phyloP scores from a whole-genome alignment of 371 early-diverging fungal genomes.

The Capillidium rhysosporum region DNA sequence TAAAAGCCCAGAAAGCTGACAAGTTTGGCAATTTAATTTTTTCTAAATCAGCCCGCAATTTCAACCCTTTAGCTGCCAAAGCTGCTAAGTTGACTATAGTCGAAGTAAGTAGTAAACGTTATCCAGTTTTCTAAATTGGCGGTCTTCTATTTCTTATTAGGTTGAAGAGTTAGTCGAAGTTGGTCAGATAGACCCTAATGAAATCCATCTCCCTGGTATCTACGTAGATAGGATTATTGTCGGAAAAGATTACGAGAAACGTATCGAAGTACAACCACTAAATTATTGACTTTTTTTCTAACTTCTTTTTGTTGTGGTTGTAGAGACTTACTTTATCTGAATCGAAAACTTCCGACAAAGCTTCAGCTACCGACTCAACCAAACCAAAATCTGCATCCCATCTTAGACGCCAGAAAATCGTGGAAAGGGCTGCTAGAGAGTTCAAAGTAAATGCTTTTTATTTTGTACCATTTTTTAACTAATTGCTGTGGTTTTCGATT shows the following conservation, averaged over 20 bases:
- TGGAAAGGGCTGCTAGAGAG: constrained; percentile 44
- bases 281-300: too few species aligned
- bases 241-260: constrained; percentile 38
- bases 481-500: too few species aligned
- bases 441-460: constrained; percentile 13
- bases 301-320: constrained; percentile 3
- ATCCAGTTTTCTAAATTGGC: neutral
- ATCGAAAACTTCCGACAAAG: constrained; percentile 3
- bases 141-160: neutral
- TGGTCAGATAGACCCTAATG: constrained; percentile 35
- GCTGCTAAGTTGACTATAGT: constrained; percentile 37
- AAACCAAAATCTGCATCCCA: constrained; percentile 8
- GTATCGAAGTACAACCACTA: constrained; percentile 34
- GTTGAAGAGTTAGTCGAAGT: constrained; percentile 51
- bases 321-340: neutral
- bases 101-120: constrained; percentile 15
- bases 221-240: constrained; percentile 39
- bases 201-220: constrained; percentile 43
- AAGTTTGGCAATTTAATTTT: constrained; percentile 44
- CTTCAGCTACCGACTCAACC: constrained; percentile 7
- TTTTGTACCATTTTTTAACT: neutral
- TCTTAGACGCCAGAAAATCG: constrained; percentile 31
- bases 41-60: constrained; percentile 37
- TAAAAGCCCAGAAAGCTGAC: constrained; percentile 61
- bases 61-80: constrained; percentile 39